Evolutionary conservation across 768 basidiomycete species (phyloP), one percentile per base, ranked within the genome.

Genomic region (Lenzites betulinus): DNA sequence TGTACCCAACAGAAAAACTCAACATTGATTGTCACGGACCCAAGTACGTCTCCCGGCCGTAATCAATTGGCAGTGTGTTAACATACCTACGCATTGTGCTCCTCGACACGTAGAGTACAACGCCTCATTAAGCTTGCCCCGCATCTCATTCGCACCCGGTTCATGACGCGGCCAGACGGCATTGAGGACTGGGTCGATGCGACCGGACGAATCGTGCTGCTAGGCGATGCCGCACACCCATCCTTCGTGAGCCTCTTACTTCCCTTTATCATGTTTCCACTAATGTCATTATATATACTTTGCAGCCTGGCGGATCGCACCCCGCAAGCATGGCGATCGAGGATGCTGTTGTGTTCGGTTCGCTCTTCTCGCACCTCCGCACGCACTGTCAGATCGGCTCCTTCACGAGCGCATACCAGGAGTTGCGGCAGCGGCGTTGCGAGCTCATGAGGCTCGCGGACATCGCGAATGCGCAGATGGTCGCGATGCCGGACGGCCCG

Each of bases 171-270:
- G 3, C 62, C 59, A 16, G 63, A 70, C 3, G 72, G 75, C 13
- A 67, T 82, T 22, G 81, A 85, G 30, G 77, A 74, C 48, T 78
- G 82, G 72, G 79, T 81, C 7, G 83, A 85, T 64, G 74, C 79
- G 12, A 68, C 70, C 20, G 81, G 79, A 8, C 74, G 77, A 51
- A 70, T 82, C 22, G 77, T 82, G 16, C 70, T 87, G 16, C 76
- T 85, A n/a, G 87, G 85, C 50, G 83, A 86, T 54, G 84, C 85
- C 2, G 84, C 82, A 0, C 85, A 87, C 69, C 82, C 85, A 15
- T 70, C 83, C 36, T 72, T 82, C 67, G 85, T 82, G 64, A 57
- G 79, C 74, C n/a, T 6, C 23, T 22, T 44, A 26, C 26, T 30
- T 39, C 38, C 15, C 38, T 13, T 18, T 18, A 3, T 13, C 46